Evolutionary conservation across 2,329 filamentous ascomycete species (phyloP).

Genomic region (Phialocephala sp.): DNA sequence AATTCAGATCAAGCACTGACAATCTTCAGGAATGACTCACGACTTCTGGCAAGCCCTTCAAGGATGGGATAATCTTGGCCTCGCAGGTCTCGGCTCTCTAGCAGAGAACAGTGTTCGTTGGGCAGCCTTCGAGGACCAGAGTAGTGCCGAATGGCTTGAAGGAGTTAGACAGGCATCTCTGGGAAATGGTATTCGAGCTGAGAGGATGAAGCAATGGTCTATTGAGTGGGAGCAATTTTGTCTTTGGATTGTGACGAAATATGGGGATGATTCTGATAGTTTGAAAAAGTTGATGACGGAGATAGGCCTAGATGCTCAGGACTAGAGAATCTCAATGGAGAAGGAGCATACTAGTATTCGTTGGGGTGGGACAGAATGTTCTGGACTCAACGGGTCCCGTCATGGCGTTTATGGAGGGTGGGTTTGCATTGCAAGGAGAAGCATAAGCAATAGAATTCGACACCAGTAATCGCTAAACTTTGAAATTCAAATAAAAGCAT

Average conservation of each 20-base stretch:
- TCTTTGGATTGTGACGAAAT: constrained; percentile 86
- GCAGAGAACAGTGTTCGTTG: constrained; percentile 93
- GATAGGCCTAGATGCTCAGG: constrained; percentile 29
- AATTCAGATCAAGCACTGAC: neutral
- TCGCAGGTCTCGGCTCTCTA: constrained; percentile 83
- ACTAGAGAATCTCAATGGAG: constrained; percentile 19
- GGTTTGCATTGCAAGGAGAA: constrained; percentile 1
- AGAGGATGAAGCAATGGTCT: constrained; percentile 78
- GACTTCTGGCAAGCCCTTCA: constrained; percentile 95
- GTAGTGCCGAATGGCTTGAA: constrained; percentile 69
- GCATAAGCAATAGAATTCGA: constrained; percentile 30
- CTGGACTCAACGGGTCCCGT: constrained; percentile 22
- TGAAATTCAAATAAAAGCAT: neutral
- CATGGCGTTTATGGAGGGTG: constrained; percentile 10
- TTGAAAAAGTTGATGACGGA: constrained; percentile 30
- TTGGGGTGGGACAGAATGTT: neutral
- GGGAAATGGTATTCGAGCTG: constrained; percentile 72
- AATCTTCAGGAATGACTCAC: constrained; percentile 72
- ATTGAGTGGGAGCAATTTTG: constrained; percentile 89
- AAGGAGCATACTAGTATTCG: neutral
- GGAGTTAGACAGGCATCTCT: constrained; percentile 76
- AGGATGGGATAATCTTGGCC: constrained; percentile 88
- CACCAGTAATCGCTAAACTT: constrained; percentile 24
- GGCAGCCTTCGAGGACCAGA: constrained; percentile 86
- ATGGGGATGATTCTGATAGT: constrained; percentile 50